Percentiles rank a stretch among this genome's conserved stretches.
phyloP scores from a whole-genome alignment of 768 basidiomycete genomes.

The Russula sp. region DNA sequence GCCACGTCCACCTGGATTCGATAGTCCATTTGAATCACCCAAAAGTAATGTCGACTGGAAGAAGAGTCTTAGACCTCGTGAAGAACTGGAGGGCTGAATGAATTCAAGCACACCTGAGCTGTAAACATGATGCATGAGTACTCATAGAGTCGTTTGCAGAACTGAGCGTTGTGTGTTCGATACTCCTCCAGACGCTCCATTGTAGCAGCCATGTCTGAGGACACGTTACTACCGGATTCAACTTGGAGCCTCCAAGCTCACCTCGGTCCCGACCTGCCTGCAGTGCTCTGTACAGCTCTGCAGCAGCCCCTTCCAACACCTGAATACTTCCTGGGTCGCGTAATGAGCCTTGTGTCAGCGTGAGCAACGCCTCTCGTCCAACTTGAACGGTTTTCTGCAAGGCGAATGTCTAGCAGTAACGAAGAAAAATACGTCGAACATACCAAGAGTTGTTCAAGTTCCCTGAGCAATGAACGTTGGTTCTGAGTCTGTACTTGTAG shows the following conservation, averaged over 20 bases:
- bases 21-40: constrained; percentile 58
- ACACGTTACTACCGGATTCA: not conserved
- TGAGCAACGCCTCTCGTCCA: constrained; percentile 66
- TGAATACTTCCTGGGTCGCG: constrained; percentile 75
- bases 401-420: not conserved
- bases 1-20: constrained; percentile 42
- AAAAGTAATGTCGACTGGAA: constrained; percentile 64
- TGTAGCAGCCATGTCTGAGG: constrained; percentile 90
- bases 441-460: constrained; percentile 86
- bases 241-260: constrained; percentile 35
- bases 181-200: constrained; percentile 93
- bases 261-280: constrained; percentile 88
- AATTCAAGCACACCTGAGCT: constrained; percentile 60
- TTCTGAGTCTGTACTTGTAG: constrained; percentile 98
- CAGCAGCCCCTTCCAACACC: constrained; percentile 75
- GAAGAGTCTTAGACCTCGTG: not conserved
- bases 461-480: constrained; percentile 77
- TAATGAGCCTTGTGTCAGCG: constrained; percentile 84
- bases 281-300: constrained; percentile 91
- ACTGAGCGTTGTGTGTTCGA: constrained; percentile 82
- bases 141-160: constrained; percentile 88
- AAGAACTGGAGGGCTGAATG: constrained; percentile 5
- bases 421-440: constrained; percentile 5
- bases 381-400: constrained; percentile 91
- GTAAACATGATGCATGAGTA: constrained; percentile 90